A percentile compares a stretch with the other conserved stretches of the same genome.
Evolutionary conservation across 2,329 filamentous ascomycete species (phyloP).

Genomic region (Tolypocladium tropicale): DNA sequence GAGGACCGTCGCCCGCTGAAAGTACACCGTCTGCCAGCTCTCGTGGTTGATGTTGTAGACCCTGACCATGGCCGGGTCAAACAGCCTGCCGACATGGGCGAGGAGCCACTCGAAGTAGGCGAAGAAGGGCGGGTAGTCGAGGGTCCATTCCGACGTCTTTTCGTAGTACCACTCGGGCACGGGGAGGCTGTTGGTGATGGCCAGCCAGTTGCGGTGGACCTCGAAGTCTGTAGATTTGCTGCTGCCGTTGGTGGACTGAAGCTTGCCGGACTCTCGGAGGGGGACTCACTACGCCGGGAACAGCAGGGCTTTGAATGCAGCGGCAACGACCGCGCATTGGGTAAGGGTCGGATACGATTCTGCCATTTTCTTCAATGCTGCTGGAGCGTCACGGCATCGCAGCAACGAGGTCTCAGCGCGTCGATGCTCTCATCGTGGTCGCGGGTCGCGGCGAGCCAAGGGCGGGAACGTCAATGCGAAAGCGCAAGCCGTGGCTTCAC

Average conservation of each 20-base stretch:
- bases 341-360: conserved; percentile 77
- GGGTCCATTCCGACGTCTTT: conserved; percentile 97
- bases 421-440: neutral
- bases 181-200: conserved; percentile 83
- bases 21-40: conserved; percentile 90
- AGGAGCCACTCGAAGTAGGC: conserved; percentile 93
- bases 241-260: conserved; percentile 4
- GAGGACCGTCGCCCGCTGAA: conserved; percentile 84
- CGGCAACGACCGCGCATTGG: conserved; percentile 78
- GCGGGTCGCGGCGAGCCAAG: neutral
- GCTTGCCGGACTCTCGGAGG: neutral
- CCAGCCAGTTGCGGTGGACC: conserved; percentile 97
- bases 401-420: neutral
- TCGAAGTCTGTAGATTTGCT: conserved; percentile 99
- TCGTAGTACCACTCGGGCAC: conserved; percentile 92
- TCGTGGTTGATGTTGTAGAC: conserved; percentile 75
- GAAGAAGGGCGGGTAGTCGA: conserved; percentile 98
- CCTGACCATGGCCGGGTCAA: conserved; percentile 72
- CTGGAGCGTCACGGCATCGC: neutral
- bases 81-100: conserved; percentile 66
- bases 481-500: neutral
- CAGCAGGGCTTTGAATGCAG: conserved; percentile 81
- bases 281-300: conserved; percentile 83
- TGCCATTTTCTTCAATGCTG: conserved; percentile 45
- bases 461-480: neutral